Conservation (phyloP, 116 monocot genomes). For the Trichopus zeylanicus region DNA sequence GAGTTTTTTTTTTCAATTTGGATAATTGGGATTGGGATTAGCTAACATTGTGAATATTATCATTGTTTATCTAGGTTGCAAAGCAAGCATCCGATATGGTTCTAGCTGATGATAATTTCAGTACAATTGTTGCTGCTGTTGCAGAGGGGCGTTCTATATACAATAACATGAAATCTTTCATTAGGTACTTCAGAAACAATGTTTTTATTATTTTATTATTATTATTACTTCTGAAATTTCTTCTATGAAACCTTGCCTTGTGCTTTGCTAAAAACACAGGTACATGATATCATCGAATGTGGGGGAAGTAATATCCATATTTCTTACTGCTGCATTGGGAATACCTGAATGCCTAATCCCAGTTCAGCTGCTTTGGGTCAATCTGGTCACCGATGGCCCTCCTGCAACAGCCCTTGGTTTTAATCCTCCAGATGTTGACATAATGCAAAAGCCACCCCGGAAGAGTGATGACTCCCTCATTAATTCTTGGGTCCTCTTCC, state of each 20-base stretch:
- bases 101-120: constrained; percentile 79
- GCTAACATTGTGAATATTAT: background rate
- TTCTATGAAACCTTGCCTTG: background rate
- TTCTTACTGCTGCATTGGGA: constrained; percentile 69
- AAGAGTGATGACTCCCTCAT: constrained; percentile 63
- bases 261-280: constrained; percentile 18
- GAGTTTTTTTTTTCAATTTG: background rate
- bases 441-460: constrained; percentile 68
- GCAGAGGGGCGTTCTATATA: constrained; percentile 77
- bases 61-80: constrained; percentile 58
- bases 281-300: constrained; percentile 93
- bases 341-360: constrained; percentile 85
- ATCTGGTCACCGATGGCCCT: constrained; percentile 80
- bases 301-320: constrained; percentile 80
- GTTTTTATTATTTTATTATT: background rate
- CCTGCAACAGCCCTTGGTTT: constrained; percentile 90
- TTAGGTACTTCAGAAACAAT: constrained; percentile 32
- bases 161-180: constrained; percentile 87
- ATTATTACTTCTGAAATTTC: too few relatives aligned
- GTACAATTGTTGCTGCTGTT: constrained; percentile 68
- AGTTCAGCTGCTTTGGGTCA: constrained; percentile 85
- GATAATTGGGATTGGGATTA: background rate
- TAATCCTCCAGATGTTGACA: constrained; percentile 73
- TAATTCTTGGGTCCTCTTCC: constrained; percentile 71
- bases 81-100: constrained; percentile 80